phyloP scores from a whole-genome alignment of 116 monocot genomes.

The Phalaenopsis hybrid region DNA sequence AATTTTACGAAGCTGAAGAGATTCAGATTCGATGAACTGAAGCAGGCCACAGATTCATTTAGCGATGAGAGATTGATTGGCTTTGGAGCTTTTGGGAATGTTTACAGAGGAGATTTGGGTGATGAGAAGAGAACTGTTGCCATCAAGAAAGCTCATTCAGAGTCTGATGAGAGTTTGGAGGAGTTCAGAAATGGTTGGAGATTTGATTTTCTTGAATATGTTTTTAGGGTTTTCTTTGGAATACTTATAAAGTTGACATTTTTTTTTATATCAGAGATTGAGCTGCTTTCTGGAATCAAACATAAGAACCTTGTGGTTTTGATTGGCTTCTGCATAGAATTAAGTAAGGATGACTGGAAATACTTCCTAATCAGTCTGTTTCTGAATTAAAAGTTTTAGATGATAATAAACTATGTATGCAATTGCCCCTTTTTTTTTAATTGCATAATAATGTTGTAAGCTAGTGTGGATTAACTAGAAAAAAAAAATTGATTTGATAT shows the following conservation, averaged over 20 bases:
- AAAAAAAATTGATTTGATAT: too few species aligned
- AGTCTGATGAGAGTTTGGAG: slow-evolving; percentile 11
- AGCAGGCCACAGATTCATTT: slow-evolving; percentile 29
- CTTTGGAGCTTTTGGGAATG: slow-evolving; percentile 35
- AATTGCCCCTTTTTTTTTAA: too few species aligned
- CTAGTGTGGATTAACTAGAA: too few species aligned
- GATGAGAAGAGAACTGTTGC: slow-evolving; percentile 17
- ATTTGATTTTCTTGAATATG: neutral
- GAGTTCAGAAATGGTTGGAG: slow-evolving; percentile 35
- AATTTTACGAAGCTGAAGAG: neutral
- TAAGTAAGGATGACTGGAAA: slow-evolving; percentile 17
- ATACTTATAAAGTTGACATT: neutral
- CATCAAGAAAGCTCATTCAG: slow-evolving; percentile 24
- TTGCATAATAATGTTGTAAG: too few species aligned
- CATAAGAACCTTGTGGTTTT: slow-evolving; percentile 33
- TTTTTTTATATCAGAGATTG: slow-evolving; percentile 22
- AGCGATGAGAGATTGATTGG: slow-evolving; percentile 27
- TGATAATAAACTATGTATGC: too few species aligned
- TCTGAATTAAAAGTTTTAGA: too few species aligned
- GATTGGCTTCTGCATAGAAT: slow-evolving; percentile 33
- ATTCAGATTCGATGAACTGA: slow-evolving; percentile 16
- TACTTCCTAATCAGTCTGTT: neutral
- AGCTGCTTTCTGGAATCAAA: slow-evolving; percentile 32
- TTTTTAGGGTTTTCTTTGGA: neutral
- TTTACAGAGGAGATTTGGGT: slow-evolving; percentile 27